phyloP scores from a whole-genome alignment of 805 yeast species.

The Groenewaldozyma salmanticensis region DNA sequence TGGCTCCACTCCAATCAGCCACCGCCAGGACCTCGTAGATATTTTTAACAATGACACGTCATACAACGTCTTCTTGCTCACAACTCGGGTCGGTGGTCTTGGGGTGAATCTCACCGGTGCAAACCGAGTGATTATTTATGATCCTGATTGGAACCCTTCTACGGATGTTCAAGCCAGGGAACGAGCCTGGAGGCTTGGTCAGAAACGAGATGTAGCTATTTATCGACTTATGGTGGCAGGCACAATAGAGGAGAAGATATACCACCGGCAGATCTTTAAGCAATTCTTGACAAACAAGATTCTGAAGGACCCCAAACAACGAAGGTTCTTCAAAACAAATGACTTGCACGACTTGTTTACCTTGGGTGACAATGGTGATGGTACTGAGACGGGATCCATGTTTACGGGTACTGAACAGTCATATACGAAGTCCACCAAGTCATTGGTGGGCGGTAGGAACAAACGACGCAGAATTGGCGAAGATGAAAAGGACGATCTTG shows the following conservation, averaged over 20 bases:
- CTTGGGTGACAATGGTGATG: slow-evolving; percentile 57
- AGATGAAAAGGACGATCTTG: slow-evolving; percentile 54
- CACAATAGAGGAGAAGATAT: slow-evolving; percentile 91
- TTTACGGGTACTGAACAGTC: slow-evolving; percentile 36
- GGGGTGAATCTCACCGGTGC: slow-evolving; percentile 96
- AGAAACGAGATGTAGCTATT: slow-evolving; percentile 81
- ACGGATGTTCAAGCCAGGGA: slow-evolving; percentile 96
- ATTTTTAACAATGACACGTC: slow-evolving; percentile 54
- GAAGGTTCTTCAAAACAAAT: slow-evolving; percentile 83
- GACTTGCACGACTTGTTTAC: slow-evolving; percentile 86
- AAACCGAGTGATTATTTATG: slow-evolving; percentile 83
- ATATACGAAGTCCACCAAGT: neutral
- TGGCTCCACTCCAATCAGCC: slow-evolving; percentile 76
- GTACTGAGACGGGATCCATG: slow-evolving; percentile 59
- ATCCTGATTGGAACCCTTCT: slow-evolving; percentile 98
- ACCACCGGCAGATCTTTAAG: slow-evolving; percentile 93
- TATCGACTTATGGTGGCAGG: slow-evolving; percentile 91
- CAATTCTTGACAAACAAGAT: slow-evolving; percentile 90
- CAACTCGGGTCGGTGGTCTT: slow-evolving; percentile 93
- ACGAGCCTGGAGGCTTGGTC: slow-evolving; percentile 95
- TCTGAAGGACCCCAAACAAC: slow-evolving; percentile 88
- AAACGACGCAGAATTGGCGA: too few relatives aligned
- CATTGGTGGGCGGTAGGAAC: slow-evolving; percentile 17
- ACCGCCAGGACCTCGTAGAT: slow-evolving; percentile 74
- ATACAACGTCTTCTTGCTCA: slow-evolving; percentile 62